Percentiles rank a stretch among this genome's conserved stretches.
These are phyloP conservation scores for Gautieria morchelliformis DNA, from an alignment of 768 basidiomycete genomes.

Conservation along the genomic window DNA sequence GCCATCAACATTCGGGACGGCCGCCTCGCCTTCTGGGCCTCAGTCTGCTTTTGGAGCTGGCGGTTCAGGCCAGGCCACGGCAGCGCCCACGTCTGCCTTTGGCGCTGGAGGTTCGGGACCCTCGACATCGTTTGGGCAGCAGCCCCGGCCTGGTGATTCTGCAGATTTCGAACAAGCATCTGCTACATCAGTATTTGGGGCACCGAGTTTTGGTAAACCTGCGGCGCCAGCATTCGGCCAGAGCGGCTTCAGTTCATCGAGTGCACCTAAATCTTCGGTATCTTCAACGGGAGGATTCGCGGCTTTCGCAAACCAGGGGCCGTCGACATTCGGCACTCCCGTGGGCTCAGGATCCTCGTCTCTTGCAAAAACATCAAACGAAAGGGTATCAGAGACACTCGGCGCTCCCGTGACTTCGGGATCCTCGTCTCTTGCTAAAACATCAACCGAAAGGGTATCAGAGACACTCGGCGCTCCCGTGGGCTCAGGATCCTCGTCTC, in stretches of 20 bases:
- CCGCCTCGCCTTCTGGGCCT: neutral
- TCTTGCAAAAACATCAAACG: slow-evolving; percentile 10
- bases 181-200: neutral
- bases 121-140: neutral
- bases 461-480: neutral
- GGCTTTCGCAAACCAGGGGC: slow-evolving; percentile 15
- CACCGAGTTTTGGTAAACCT: neutral
- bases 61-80: neutral
- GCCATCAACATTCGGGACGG: slow-evolving; percentile 18
- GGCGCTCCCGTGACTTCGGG: too few relatives aligned
- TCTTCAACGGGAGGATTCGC: slow-evolving; percentile 17
- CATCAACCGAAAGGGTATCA: too few relatives aligned
- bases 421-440: too few relatives aligned
- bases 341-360: neutral
- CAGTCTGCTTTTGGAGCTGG: slow-evolving; percentile 1
- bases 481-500: slow-evolving; percentile 1
- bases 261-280: slow-evolving; percentile 7
- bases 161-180: neutral
- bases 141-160: too few relatives aligned
- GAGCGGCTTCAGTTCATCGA: slow-evolving; percentile 15
- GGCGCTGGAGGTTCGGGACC: neutral
- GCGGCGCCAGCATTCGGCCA: slow-evolving; percentile 2
- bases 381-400: too few relatives aligned
- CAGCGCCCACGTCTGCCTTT: neutral
- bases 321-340: neutral